phyloP scores from a whole-genome alignment of 495 filamentous ascomycete genomes.

The Antarctomyces pellizariae region DNA sequence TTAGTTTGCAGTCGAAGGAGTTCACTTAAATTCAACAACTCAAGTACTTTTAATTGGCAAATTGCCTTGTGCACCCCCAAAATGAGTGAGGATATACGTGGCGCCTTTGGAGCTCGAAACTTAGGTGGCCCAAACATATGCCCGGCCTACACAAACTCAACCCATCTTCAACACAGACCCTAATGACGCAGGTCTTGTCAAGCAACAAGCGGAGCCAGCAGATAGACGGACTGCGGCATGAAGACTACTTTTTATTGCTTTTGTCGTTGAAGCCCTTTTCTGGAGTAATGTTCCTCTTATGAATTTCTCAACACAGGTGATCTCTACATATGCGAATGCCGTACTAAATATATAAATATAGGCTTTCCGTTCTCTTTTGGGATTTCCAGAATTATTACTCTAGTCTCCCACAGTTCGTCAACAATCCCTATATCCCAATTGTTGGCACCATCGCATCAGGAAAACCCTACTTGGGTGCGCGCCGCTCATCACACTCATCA shows the following conservation, averaged over 20 bases:
- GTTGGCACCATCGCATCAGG: conserved; percentile 14
- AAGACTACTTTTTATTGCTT: conserved; percentile 10
- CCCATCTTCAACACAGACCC: too few species aligned
- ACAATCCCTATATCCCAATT: conserved; percentile 12
- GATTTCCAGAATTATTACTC: conserved; percentile 18
- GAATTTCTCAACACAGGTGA: not conserved
- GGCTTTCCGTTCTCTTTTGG: conserved; percentile 16
- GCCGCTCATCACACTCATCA: conserved; percentile 12
- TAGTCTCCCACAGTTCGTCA: conserved; percentile 11
- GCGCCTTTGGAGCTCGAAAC: too few species aligned
- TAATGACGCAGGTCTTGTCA: too few species aligned
- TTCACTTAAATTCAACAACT: too few species aligned
- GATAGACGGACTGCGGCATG: conserved; percentile 8
- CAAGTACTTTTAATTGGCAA: too few species aligned
- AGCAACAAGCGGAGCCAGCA: conserved; percentile 6
- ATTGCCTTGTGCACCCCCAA: too few species aligned
- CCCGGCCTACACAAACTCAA: too few species aligned
- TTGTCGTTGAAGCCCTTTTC: conserved; percentile 13
- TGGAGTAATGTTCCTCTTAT: conserved; percentile 11
- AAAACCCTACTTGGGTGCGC: conserved; percentile 13
- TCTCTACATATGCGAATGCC: not conserved
- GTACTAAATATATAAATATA: conserved; percentile 1
- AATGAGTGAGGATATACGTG: too few species aligned
- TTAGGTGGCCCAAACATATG: too few species aligned
- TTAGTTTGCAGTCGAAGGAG: too few species aligned